phyloP scores from a whole-genome alignment of 2,329 filamentous ascomycete genomes.

The Fusarium sororula region DNA sequence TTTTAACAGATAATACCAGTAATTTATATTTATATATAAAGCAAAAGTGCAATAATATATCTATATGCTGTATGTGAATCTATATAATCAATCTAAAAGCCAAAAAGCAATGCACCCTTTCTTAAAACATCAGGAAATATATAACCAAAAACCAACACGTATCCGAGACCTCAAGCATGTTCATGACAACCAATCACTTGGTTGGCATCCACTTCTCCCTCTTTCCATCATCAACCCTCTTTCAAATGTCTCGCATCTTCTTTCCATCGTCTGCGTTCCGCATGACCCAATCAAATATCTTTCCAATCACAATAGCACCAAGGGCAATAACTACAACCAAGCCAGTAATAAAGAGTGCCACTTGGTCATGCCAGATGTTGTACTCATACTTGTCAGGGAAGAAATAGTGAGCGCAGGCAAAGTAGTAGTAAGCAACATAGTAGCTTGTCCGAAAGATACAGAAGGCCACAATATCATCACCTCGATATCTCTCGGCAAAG shows the following conservation, averaged over 20 bases:
- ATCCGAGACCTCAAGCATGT: accelerated
- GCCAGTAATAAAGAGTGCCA: not conserved
- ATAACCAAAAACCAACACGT: not conserved
- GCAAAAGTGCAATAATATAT: not conserved
- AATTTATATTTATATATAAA: not conserved
- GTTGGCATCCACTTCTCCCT: not conserved
- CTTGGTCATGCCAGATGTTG: not conserved
- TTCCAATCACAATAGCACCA: not conserved
- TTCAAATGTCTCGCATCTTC: not conserved
- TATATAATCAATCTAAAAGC: too few species aligned
- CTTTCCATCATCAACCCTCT: not conserved
- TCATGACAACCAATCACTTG: not conserved
- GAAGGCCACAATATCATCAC: not conserved
- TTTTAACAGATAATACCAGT: not conserved
- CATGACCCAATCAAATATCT: not conserved
- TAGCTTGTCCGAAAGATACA: not conserved
- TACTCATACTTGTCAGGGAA: not conserved
- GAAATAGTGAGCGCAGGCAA: not conserved
- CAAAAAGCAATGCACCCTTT: not conserved
- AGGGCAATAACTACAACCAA: not conserved
- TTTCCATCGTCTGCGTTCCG: not conserved
- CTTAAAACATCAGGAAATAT: too few species aligned
- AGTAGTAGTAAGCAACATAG: not conserved
- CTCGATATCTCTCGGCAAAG: not conserved
- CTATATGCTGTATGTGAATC: not conserved